Evolutionary conservation across 2,329 filamentous ascomycete species (phyloP), one percentile per base, ranked within the genome.

Genomic region (Paraphaeosphaeria sporulosa): DNA sequence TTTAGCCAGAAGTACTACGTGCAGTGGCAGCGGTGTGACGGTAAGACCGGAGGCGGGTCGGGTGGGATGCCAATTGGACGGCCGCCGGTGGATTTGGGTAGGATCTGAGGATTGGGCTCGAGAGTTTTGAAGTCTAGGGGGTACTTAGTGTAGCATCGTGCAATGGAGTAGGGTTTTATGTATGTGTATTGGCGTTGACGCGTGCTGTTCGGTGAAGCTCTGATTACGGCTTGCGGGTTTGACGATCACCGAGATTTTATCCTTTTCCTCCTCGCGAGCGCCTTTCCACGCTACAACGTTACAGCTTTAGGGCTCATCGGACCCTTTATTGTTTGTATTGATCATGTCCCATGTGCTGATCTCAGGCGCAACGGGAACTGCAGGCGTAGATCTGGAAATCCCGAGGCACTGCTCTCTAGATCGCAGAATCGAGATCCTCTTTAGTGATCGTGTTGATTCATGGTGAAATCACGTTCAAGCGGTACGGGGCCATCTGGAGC

Each of bases 1-100:
- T 76, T 80, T 62, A 70, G 60, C 8, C 67, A 71, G 57, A 66
- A 67, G 61, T 77, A 76, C 59, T 73, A 72, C 49, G 64, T 80
- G 55, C 68, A 72, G 62, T 80, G 79, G 79, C 67, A 75, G 64
- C 67, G 65, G 59, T 76, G 72, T 55, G 57, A 44, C 13, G 25
- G 38, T 4, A 62, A 58, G 56, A 32, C 1, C 7, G 51, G 50
- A 10, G 52, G 43, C 1, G 46, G 44, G 32, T 30, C 48, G n/a
- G 57, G 57, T 36, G 23, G 44, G 7, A 17, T 13, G 4, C 44
- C 44, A 13, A 47, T 47, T 47, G 44, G 44, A 21, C n/a, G 44
- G 27, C 44, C 44, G 23, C 44, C 44, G 21, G 17, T 47, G 8
- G 15, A 47, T 2, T 47, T 47, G 44, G 44, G 44, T 30, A 17